Base-by-base conservation (phyloP, 108 stramenopile genomes). In the Cyclotella kingstonii region DNA sequence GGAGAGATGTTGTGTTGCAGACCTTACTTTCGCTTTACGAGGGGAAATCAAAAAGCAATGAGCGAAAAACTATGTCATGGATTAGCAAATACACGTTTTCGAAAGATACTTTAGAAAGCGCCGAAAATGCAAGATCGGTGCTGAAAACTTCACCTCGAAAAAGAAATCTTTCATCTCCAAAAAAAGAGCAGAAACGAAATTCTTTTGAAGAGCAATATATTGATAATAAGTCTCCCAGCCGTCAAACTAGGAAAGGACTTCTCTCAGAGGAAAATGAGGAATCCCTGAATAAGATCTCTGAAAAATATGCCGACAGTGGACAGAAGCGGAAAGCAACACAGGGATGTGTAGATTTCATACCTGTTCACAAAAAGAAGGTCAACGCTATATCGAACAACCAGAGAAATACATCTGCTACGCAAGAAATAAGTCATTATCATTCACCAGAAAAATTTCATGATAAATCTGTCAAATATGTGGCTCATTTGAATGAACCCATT, bases 31-130 rank as follows among this genome's bases (percentile, higher is more conserved):
- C 36, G 4, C 2, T 34, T 21, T 21, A 36, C 18, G 53, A 54
- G 38, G 53, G 53, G 14, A 18, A 7, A 0, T n/a, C 33, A 7
- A 54, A 2, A 38, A 54, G 3, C 19, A 18, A 8, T 0, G 21
- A 34, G 10, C 35, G 38, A 3, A 7, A 34, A 3, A 38, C 33
- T 3, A 54, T 38, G 17, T 5, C 53, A 18, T 54, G 53, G 53
- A 54, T 54, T 19, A 54, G 53, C 53, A 54, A 54, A 26, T 54
- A 54, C 27, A 19, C 34, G 3, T 54, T 54, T 38, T 54, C 53
- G 1, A 54, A 38, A 35, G 33, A 35, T 21, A 54, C 53, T 38
- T 5, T 54, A 17, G 35, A 11, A 1, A 30, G 9, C 11, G 49
- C 25, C 6, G 27, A 54, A 21, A 36, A 35, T n/a, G n/a, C n/a